Percentiles rank a stretch among this genome's conserved stretches.
Evolutionary conservation across 2,329 filamentous ascomycete genomes (phyloP).

Genomic region (Clonostachys sp.): DNA sequence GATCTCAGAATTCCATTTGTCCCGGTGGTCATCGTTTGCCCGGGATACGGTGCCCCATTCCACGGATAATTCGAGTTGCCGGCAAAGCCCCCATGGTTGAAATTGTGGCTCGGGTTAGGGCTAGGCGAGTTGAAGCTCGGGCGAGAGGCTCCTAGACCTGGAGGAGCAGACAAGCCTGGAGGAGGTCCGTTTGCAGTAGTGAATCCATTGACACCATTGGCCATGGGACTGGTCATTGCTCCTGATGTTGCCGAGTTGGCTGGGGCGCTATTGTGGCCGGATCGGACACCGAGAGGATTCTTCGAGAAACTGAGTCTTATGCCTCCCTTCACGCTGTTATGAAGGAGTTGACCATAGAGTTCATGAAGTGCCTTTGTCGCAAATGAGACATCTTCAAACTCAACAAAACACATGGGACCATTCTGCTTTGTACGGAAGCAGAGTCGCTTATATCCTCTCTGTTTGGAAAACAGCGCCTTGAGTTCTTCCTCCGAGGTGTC

Average conservation of each 20-base stretch:
- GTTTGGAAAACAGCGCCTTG: conserved; percentile 87
- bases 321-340: conserved; percentile 90
- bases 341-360: conserved; percentile 79
- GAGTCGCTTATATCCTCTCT: conserved; percentile 90
- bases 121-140: conserved; percentile 3
- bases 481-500: conserved; percentile 94
- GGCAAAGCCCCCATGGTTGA: conserved; percentile 8
- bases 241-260: neutral
- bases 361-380: conserved; percentile 89
- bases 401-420: conserved; percentile 97
- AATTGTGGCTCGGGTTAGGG: conserved; percentile 4
- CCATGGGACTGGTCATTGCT: conserved; percentile 40
- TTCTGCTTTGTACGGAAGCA: conserved; percentile 95
- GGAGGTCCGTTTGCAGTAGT: conserved; percentile 71
- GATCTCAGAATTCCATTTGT: conserved; percentile 2
- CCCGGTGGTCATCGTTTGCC: neutral
- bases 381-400: conserved; percentile 90
- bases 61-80: conserved; percentile 9
- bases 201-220: conserved; percentile 47
- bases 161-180: conserved; percentile 73
- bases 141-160: conserved; percentile 50
- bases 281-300: conserved; percentile 89
- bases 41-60: conserved; percentile 2
- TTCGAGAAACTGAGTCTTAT: conserved; percentile 97
- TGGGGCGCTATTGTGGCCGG: conserved; percentile 51